phyloP scores from a whole-genome alignment of 2,329 filamentous ascomycete genomes.

The Cladorrhinum sp. region DNA sequence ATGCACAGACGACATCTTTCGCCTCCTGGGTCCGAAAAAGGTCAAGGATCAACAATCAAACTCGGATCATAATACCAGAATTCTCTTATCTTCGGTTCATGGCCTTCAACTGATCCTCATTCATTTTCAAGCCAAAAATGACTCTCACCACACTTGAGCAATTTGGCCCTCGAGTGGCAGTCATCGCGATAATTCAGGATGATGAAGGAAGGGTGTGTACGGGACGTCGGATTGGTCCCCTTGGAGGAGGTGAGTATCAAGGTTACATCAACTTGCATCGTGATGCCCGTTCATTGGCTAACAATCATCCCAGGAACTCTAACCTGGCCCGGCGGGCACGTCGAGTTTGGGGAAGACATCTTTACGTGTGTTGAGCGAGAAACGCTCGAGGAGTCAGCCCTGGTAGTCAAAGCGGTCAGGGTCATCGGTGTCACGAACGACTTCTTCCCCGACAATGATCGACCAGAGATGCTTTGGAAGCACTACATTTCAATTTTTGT shows the following conservation, averaged over 20 bases:
- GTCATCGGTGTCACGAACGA: slow-evolving; percentile 10
- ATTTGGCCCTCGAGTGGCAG: slow-evolving; percentile 6
- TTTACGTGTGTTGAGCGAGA: slow-evolving; percentile 9
- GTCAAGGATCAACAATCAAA: too few relatives aligned
- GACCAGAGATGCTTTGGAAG: not conserved
- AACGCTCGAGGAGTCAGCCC: slow-evolving; percentile 3
- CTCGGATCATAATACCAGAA: too few relatives aligned
- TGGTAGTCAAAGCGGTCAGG: slow-evolving; percentile 1
- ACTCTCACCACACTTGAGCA: not conserved
- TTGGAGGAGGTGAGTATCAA: slow-evolving; percentile 9
- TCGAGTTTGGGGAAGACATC: slow-evolving; percentile 9
- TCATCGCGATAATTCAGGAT: slow-evolving; percentile 6
- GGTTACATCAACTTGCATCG: not conserved
- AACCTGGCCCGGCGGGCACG: slow-evolving; percentile 8
- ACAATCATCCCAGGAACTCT: not conserved
- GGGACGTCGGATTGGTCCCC: slow-evolving; percentile 4
- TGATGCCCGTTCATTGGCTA: not conserved
- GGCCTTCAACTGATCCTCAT: not conserved
- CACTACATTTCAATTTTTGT: slow-evolving; percentile 9
- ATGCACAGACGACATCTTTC: not conserved
- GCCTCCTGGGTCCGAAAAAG: not conserved
- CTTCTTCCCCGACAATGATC: slow-evolving; percentile 5
- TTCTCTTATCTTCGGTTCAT: not conserved
- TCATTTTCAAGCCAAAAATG: not conserved
- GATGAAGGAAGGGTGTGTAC: not conserved